These are phyloP conservation scores for Crepidotus variabilis DNA, from an alignment of 768 basidiomycete genomes.

Conservation along the genomic window DNA sequence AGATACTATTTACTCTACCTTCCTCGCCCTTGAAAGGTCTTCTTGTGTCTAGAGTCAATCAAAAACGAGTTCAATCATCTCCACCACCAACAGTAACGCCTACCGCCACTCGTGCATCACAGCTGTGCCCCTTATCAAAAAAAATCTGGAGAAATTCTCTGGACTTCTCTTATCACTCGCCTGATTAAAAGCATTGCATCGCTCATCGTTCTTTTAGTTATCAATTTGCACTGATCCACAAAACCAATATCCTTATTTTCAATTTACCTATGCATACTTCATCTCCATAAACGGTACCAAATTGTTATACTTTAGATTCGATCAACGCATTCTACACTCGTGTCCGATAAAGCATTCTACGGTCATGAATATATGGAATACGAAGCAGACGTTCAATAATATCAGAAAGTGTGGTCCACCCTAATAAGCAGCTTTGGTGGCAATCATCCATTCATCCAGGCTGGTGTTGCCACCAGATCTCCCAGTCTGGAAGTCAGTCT, in stretches of 20 bases:
- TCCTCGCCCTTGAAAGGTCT: slow-evolving; percentile 8
- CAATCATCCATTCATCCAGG: too few species aligned
- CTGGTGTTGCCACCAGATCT: too few species aligned
- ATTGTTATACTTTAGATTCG: too few species aligned
- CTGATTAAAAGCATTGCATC: slow-evolving; percentile 1
- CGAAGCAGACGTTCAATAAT: too few species aligned
- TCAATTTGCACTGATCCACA: background rate
- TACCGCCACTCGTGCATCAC: background rate
- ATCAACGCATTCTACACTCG: too few species aligned
- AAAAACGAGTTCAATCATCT: background rate
- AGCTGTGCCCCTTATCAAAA: too few species aligned
- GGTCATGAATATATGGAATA: too few species aligned
- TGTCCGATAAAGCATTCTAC: too few species aligned
- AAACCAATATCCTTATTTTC: background rate
- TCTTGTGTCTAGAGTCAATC: background rate
- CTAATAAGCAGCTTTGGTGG: too few species aligned
- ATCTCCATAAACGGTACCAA: background rate
- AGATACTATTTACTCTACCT: slow-evolving; percentile 38
- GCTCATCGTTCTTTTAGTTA: background rate
- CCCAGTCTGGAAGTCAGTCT: too few species aligned
- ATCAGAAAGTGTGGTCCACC: too few species aligned
- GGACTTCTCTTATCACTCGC: background rate
- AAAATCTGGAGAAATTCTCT: too few species aligned
- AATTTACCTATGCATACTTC: background rate
- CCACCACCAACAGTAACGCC: background rate